Conservation (phyloP, 2,329 filamentous ascomycete species). For the Lecanicillium sp. region DNA sequence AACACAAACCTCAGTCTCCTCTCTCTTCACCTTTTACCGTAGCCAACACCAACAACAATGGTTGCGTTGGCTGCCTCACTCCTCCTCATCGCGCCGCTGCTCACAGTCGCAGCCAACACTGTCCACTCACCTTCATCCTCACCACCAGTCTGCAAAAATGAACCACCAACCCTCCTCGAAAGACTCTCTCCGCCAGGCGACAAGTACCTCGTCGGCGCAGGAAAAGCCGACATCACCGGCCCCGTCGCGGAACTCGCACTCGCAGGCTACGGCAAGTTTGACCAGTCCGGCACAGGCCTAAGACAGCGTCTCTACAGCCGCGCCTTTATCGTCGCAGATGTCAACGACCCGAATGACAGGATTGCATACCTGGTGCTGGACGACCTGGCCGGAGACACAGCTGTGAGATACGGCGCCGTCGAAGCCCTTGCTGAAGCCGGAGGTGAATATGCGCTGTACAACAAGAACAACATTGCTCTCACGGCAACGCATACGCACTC, state of each 20-base stretch:
- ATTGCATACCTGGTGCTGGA: constrained; percentile 86
- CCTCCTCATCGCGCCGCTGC: too few relatives aligned
- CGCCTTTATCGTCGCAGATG: constrained; percentile 76
- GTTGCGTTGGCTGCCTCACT: too few relatives aligned
- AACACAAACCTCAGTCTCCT: too few relatives aligned
- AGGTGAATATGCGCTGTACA: constrained; percentile 64
- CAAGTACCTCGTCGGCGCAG: constrained; percentile 44
- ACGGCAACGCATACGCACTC: constrained; percentile 91
- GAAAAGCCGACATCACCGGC: constrained; percentile 53
- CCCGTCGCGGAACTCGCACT: constrained; percentile 88
- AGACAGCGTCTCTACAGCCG: constrained; percentile 83
- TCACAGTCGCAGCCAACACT: too few relatives aligned
- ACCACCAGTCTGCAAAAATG: too few relatives aligned
- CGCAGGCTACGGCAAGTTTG: constrained; percentile 84
- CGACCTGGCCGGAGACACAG: constrained; percentile 80
- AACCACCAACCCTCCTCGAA: too few relatives aligned
- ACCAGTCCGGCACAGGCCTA: constrained; percentile 73
- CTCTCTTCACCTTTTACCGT: too few relatives aligned
- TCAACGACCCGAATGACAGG: constrained; percentile 55
- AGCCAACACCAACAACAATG: too few relatives aligned
- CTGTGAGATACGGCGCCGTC: constrained; percentile 74
- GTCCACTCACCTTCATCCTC: too few relatives aligned
- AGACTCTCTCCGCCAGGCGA: constrained; percentile 11
- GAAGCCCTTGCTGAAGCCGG: constrained; percentile 63
- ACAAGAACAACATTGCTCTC: constrained; percentile 73